phyloP scores from a whole-genome alignment of 177 flowering plant genomes.

The Vitis hybrid region DNA sequence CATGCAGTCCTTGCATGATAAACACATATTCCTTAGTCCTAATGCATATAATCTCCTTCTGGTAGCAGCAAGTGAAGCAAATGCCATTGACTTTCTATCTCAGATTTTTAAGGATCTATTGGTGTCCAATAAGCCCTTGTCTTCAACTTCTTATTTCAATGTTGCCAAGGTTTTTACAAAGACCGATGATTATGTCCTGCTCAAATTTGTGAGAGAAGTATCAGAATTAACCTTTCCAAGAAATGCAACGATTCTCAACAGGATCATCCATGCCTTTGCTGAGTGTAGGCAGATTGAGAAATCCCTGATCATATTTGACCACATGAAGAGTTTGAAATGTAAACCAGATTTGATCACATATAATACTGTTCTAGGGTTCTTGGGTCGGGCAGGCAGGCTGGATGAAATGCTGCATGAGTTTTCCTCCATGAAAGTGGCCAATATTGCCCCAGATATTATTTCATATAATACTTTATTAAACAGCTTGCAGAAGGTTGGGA shows the following conservation, averaged over 20 bases:
- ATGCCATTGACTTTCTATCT: slow-evolving; percentile 42
- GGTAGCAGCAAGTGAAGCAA: slow-evolving; percentile 40
- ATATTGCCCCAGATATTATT: slow-evolving; percentile 58
- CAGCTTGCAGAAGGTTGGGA: slow-evolving; percentile 59
- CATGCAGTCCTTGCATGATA: slow-evolving; percentile 36
- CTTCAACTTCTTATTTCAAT: slow-evolving; percentile 39
- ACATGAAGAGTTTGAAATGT: slow-evolving; percentile 53
- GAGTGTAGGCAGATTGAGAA: slow-evolving; percentile 58
- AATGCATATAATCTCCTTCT: slow-evolving; percentile 46
- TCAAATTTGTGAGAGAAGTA: slow-evolving; percentile 49
- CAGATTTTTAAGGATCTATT: slow-evolving; percentile 57
- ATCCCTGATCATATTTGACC: slow-evolving; percentile 66
- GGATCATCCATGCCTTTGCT: slow-evolving; percentile 66
- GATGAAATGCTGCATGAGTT: slow-evolving; percentile 73
- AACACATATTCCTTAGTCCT: slow-evolving; percentile 34
- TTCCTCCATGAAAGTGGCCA: slow-evolving; percentile 55
- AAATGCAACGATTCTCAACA: slow-evolving; percentile 46
- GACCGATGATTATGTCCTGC: slow-evolving; percentile 36
- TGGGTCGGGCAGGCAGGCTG: slow-evolving; percentile 62
- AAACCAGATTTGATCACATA: slow-evolving; percentile 72
- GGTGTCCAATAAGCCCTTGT: slow-evolving; percentile 24
- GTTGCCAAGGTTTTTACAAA: slow-evolving; percentile 63
- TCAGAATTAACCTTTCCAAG: slow-evolving; percentile 46
- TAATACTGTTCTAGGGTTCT: slow-evolving; percentile 60
- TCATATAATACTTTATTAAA: slow-evolving; percentile 76